Conservation (phyloP, 768 basidiomycete genomes). For the Infundibulicybe gibba region DNA sequence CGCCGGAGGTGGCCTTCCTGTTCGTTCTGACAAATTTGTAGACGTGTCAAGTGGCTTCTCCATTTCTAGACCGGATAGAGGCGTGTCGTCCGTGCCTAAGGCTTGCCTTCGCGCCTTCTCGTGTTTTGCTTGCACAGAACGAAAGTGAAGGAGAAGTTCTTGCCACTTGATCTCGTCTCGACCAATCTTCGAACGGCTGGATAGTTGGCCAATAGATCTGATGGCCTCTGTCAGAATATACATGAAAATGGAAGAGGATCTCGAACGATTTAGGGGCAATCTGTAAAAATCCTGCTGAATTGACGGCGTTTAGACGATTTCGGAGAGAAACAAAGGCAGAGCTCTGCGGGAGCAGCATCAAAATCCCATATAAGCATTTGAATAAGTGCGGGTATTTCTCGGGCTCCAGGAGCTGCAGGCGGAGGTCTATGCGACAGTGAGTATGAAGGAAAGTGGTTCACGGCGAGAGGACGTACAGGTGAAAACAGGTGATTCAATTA, state of each 20-base stretch:
- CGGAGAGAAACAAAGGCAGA: conserved; percentile 93
- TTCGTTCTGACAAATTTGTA: conserved; percentile 15
- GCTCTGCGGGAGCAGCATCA: conserved; percentile 97
- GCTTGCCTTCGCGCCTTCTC: conserved; percentile 86
- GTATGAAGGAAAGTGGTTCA: background rate
- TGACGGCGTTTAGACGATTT: conserved; percentile 92
- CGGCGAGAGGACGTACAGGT: conserved; percentile 57
- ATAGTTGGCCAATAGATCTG: conserved; percentile 28
- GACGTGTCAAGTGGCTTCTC: conserved; percentile 34
- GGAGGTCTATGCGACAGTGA: conserved; percentile 49
- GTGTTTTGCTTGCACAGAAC: conserved; percentile 83
- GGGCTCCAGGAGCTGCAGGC: conserved; percentile 93
- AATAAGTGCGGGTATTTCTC: conserved; percentile 95
- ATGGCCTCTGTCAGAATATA: background rate
- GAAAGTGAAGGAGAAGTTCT: conserved; percentile 90
- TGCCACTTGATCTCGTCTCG: conserved; percentile 97
- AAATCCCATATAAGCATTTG: conserved; percentile 94
- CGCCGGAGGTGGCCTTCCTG: conserved; percentile 17
- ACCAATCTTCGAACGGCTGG: conserved; percentile 71
- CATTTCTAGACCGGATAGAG: conserved; percentile 47
- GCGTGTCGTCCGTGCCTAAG: conserved; percentile 57
- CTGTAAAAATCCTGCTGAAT: conserved; percentile 91
- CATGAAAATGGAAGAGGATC: background rate
- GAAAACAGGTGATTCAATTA: conserved; percentile 98
- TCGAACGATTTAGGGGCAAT: conserved; percentile 83